Base-by-base conservation (phyloP, 2,329 filamentous ascomycete species). In the Geoglossum cookeanum region DNA sequence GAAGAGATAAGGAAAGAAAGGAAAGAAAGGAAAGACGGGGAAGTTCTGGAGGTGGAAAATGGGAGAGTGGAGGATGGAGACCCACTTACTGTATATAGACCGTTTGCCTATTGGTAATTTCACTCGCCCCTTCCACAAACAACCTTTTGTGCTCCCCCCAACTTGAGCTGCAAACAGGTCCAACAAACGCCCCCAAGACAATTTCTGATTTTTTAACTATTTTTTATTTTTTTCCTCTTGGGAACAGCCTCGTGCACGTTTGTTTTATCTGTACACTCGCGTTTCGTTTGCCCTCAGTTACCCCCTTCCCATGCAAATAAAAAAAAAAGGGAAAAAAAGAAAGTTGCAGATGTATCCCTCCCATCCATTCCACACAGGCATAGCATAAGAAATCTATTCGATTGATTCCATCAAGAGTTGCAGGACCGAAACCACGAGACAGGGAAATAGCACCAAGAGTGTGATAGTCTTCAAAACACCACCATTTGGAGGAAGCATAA, bases 231-330 rank as follows among this genome's bases (percentile, higher is more conserved):
- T 9, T 48, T 27, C 45, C n/a, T 58, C 42, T 8, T 48, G 6
- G 33, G 27, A 17, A 22, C 17, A 37, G 27, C n/a, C 56, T 55
- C 35, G 51, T 49, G 30, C 55, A 45, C 39, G 52, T 57, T 58
- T 53, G 54, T 53, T 58, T 29, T 42, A 55, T 57, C 58, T 53
- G 33, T 51, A 51, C 48, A 51, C 48, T 32, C 48, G 7, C 48
- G n/a, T 32, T 32, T 51, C 15, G 27, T 51, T 30, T 51, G 27
- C 13, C 30, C 48, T 13, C 48, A 22, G 22, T 11, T 51, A 32
- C 17, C 49, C 9, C 22, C 17, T 32, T 30, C 49, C 35, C 13
- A 53, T 53, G 49, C 49, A 37, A 37, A 45, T 22, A 45, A 32
- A 51, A 33, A 32, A 37, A n/a, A 53, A 52, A 1, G 22, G 6